phyloP scores from a whole-genome alignment of 495 filamentous ascomycete genomes.

The Penicillium canescens region DNA sequence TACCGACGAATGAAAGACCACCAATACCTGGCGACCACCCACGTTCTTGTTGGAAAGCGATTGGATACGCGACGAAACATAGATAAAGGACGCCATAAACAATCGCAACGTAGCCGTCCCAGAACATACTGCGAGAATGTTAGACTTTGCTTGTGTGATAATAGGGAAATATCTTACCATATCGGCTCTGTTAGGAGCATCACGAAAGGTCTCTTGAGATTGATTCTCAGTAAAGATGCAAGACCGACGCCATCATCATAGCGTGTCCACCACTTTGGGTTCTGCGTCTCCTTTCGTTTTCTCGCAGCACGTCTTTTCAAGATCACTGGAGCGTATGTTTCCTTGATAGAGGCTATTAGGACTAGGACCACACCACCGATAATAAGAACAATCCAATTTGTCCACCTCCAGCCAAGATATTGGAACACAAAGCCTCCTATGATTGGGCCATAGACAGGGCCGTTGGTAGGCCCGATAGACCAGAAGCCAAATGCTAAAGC shows the following conservation, averaged over 20 bases:
- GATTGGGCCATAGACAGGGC: slow-evolving; percentile 60
- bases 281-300: slow-evolving; percentile 63
- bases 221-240: slow-evolving; percentile 48
- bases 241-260: slow-evolving; percentile 56
- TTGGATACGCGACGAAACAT: slow-evolving; percentile 78
- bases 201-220: slow-evolving; percentile 58
- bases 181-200: slow-evolving; percentile 74
- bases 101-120: slow-evolving; percentile 70
- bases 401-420: slow-evolving; percentile 84
- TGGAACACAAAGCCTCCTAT: slow-evolving; percentile 72
- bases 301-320: slow-evolving; percentile 50
- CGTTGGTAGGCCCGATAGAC: slow-evolving; percentile 77
- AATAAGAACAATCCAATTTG: slow-evolving; percentile 81
- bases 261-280: slow-evolving; percentile 65
- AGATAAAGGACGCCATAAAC: slow-evolving; percentile 74
- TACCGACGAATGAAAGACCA: slow-evolving; percentile 72
- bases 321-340: slow-evolving; percentile 72
- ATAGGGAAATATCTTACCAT: slow-evolving; percentile 41
- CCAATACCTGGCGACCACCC: slow-evolving; percentile 65
- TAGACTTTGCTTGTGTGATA: neutral
- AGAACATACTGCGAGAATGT: slow-evolving; percentile 57
- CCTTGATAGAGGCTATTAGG: slow-evolving; percentile 51
- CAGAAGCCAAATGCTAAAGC: slow-evolving; percentile 75
- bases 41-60: slow-evolving; percentile 69
- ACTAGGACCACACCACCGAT: slow-evolving; percentile 56